A percentile compares a stretch with the other conserved stretches of the same genome.
phyloP scores from a whole-genome alignment of 805 yeast species.

The Candida nanaspora region DNA sequence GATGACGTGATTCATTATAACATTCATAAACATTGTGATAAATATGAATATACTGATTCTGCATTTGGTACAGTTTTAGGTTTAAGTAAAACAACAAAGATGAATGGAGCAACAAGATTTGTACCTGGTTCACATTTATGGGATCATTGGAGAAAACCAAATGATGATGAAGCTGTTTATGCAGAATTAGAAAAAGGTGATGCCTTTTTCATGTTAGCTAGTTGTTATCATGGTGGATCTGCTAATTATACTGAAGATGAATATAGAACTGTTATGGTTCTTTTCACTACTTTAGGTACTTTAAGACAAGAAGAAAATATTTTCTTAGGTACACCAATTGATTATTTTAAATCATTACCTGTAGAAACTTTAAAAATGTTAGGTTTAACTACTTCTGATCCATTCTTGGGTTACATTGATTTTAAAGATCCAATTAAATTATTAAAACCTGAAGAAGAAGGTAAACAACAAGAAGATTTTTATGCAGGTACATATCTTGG shows the following conservation, averaged over 20 bases:
- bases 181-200: constrained; percentile 26
- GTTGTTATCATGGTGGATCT: constrained; percentile 24
- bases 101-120: constrained; percentile 23
- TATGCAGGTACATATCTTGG: constrained; percentile 5
- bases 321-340: constrained; percentile 15
- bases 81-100: constrained; percentile 10
- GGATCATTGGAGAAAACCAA: constrained; percentile 20
- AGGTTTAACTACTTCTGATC: constrained; percentile 16
- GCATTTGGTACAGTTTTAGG: constrained; percentile 13
- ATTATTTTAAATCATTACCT: constrained; percentile 16
- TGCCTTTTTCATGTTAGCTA: constrained; percentile 23
- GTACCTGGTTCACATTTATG: constrained; percentile 26
- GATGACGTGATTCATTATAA: constrained; percentile 17
- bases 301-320: constrained; percentile 25
- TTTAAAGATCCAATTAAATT: constrained; percentile 10
- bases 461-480: constrained; percentile 2
- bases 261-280: constrained; percentile 17
- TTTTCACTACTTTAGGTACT: constrained; percentile 23
- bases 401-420: constrained; percentile 11
- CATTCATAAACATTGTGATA: constrained; percentile 5
- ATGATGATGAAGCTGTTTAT: constrained; percentile 14
- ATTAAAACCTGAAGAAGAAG: constrained; percentile 6
- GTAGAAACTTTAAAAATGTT: constrained; percentile 11
- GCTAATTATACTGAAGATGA: constrained; percentile 21
- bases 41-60: constrained; percentile 10